Base-by-base conservation (phyloP, 306 rosid species). In the Cicer yamashitae region DNA sequence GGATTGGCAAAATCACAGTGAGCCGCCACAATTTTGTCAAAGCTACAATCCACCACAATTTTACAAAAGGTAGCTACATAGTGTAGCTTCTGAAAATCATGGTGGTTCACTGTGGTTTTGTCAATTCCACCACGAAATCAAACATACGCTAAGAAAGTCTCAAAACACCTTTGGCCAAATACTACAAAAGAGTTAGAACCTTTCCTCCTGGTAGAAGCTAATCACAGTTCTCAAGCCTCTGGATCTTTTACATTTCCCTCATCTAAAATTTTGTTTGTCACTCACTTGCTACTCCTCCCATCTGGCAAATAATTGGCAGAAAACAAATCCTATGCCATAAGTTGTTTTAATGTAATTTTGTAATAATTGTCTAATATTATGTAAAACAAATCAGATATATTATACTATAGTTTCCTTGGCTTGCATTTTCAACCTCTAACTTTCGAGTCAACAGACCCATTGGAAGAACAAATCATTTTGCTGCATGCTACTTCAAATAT, bases 221-320 rank as follows among this genome's bases (percentile, higher is more conserved):
- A 60, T 17, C 70, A 74, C 12, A 25, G 17, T 34, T 59, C 52
- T 37, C 68, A 58, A 9, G 68, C 15, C 54, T 25, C 51, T 37
- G 20, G 37, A 59, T 59, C 10, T n/a, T 45, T 30, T 43, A 69
- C 58, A 47, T 30, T 50, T 70, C 20, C 12, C 56, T 67, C 41
- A 2, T 67, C 73, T 67, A 40, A 64, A 64, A 1, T 40, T 62
- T 62, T 63, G 48, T 40, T 63, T n/a, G 48, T 15, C n/a, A 63
- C 2, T 38, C 48, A 39, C 48, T 63, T 40, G 64, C 50, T 63
- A 15, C 69, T 63, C 7, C 7, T 63, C 50, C 40, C 64, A 38
- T 62, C 12, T 65, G 17, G 20, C 71, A 10, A 22, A 30, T 67
- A 18, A 45, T 45, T 44, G 71, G 7, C 18, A n/a, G 11, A 67